Percentiles rank a stretch among this genome's conserved stretches.
Evolutionary conservation across 2,329 filamentous ascomycete species (phyloP).

Genomic region (Chaetomiaceae sp.): DNA sequence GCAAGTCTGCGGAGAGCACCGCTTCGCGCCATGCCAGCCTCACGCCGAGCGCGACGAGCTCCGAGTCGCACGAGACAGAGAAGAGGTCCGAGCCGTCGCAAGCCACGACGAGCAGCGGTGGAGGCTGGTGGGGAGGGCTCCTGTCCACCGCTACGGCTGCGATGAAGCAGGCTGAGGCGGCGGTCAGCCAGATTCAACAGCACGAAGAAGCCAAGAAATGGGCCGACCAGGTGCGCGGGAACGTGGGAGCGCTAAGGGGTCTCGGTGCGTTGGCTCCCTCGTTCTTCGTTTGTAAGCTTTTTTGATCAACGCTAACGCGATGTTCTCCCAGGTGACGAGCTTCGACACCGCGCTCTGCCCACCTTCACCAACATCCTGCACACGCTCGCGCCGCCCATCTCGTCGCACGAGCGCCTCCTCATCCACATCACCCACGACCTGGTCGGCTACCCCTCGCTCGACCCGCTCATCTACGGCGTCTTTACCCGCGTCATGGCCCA

Average conservation of each 20-base stretch:
- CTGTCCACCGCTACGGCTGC: conserved; percentile 78
- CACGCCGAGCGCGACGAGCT: conserved; percentile 61
- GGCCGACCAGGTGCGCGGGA: conserved; percentile 89
- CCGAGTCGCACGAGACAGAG: conserved; percentile 53
- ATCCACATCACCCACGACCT: conserved; percentile 98
- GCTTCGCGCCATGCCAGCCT: conserved; percentile 65
- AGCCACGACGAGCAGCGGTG: conserved; percentile 34
- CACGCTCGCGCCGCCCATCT: conserved; percentile 91
- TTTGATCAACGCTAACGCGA: conserved; percentile 1
- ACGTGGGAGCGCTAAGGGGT: conserved; percentile 70
- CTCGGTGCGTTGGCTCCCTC: conserved; percentile 51
- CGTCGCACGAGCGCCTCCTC: conserved; percentile 90
- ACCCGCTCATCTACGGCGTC: conserved; percentile 83
- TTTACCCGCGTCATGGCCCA: conserved; percentile 98
- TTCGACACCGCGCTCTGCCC: conserved; percentile 78
- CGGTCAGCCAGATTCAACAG: conserved; percentile 90
- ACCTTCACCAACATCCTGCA: conserved; percentile 94
- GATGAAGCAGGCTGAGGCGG: conserved; percentile 85
- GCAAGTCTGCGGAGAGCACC: conserved; percentile 74
- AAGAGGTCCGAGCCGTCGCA: conserved; percentile 46
- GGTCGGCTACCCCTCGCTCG: conserved; percentile 86
- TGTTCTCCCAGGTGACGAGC: conserved; percentile 64
- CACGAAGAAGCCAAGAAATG: conserved; percentile 96
- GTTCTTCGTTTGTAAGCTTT: too few species aligned
- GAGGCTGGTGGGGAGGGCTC: conserved; percentile 85